Evolutionary conservation across 1,139 yeast genomes (phyloP), one percentile per base, ranked within the genome.

Genomic region (Pichia sp.): DNA sequence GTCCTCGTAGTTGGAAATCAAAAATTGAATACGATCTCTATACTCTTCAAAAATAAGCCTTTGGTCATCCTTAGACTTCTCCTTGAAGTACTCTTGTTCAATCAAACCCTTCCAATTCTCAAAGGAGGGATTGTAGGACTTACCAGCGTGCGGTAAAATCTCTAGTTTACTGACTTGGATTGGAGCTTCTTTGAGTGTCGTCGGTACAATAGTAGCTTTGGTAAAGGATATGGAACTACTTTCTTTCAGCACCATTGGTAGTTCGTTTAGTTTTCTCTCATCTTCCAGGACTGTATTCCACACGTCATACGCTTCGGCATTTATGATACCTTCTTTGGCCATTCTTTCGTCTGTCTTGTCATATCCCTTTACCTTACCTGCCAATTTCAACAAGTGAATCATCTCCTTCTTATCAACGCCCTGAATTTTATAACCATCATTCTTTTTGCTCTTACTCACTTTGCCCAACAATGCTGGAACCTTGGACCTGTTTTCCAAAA

Each of bases 101-200:
- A 93, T 80, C 63, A 92, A 76, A 34, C 73, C 74, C 64, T 83
- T 82, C 99, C 99, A 93, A 40, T 89, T 82, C 57, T 85, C 87
- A 60, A 86, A 75, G 13, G 95, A 80, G 40, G 99, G 99, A 68
- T 93, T 93, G 68, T 93, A 93, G 3, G 98, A 92, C 69, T 87
- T 87, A 54, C 99, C 99, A 2, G 85, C 93, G 64, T 85, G 86
- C 19, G 93, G 90, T 6, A 84, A 58, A 7, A 66, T 72, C 29
- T 81, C 84, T 6, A 76, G 70, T 26, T 78, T 75, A 61, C 72
- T 74, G 49, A 80, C 76, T 29, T 67, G 64, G 32, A 84, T 70
- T 1, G 96, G 90, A 2, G 74, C 74, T 50, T 73, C 71, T 45
- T 72, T 74, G 58, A 87, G 65, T 0, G 96, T 86, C 36, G 69